Evolutionary conservation across 2,329 filamentous ascomycete species (phyloP).

Genomic region (Scedosporium apiospermum): DNA sequence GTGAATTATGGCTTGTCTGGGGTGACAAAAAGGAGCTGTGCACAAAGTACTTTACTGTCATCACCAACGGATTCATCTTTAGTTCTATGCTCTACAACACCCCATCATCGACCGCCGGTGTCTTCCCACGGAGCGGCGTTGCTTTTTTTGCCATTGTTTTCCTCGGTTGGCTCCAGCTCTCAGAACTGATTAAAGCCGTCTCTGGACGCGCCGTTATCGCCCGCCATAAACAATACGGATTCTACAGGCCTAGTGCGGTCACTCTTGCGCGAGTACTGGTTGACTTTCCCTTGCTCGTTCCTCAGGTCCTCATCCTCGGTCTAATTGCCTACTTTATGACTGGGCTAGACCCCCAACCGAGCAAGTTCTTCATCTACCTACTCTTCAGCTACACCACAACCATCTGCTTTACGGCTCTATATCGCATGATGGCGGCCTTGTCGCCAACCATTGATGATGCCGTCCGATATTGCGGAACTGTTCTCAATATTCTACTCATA

Average conservation of each 20-base stretch:
- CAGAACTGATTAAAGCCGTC: constrained; percentile 16
- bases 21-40: constrained; percentile 20
- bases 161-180: constrained; percentile 20
- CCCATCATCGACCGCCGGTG: constrained; percentile 38
- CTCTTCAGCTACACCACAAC: constrained; percentile 49
- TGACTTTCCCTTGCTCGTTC: constrained; percentile 22
- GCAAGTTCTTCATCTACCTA: constrained; percentile 56
- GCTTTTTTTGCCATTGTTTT: constrained; percentile 22
- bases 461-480: constrained; percentile 44
- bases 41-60: background rate
- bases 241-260: constrained; percentile 26
- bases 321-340: constrained; percentile 31
- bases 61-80: constrained; percentile 40
- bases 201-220: constrained; percentile 16
- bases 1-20: constrained; percentile 25
- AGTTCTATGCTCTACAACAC: constrained; percentile 57
- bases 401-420: constrained; percentile 48
- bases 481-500: constrained; percentile 53
- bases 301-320: constrained; percentile 25
- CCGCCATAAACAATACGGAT: constrained; percentile 21
- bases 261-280: constrained; percentile 12
- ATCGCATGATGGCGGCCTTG: constrained; percentile 47
- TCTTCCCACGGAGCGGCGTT: constrained; percentile 37
- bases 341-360: constrained; percentile 35
- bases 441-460: constrained; percentile 55